Conservation (phyloP, 768 basidiomycete species). For the Zangia roseola region DNA sequence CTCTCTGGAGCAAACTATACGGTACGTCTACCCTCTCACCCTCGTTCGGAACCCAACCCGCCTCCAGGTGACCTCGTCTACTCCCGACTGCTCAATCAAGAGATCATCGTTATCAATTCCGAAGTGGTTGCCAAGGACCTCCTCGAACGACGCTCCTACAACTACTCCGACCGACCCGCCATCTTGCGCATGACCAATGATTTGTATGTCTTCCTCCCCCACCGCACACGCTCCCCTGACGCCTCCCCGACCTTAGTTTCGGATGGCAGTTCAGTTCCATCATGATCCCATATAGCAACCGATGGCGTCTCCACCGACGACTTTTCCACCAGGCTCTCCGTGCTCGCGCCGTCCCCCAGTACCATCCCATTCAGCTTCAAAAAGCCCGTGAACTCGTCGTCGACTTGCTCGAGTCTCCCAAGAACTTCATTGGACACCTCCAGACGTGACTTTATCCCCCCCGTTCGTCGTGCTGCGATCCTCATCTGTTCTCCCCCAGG, state of each 20-base stretch:
- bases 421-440: conserved; percentile 18
- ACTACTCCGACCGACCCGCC: conserved; percentile 51
- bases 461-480: neutral
- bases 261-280: conserved; percentile 15
- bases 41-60: conserved; percentile 3
- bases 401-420: conserved; percentile 24
- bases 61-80: conserved; percentile 37
- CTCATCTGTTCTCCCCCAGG: conserved; percentile 5
- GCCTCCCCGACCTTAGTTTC: conserved; percentile 5
- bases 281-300: conserved; percentile 27
- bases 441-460: conserved; percentile 20
- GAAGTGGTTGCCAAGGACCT: conserved; percentile 43
- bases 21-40: conserved; percentile 18
- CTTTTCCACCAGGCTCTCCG: conserved; percentile 31
- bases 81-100: conserved; percentile 35
- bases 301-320: conserved; percentile 30
- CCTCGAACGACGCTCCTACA: conserved; percentile 43
- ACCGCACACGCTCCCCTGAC: too few species aligned
- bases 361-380: conserved; percentile 24
- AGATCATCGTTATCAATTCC: conserved; percentile 41
- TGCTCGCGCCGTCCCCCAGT: conserved; percentile 12
- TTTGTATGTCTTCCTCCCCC: neutral
- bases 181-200: conserved; percentile 9
- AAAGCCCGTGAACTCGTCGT: conserved; percentile 26
- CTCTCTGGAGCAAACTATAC: conserved; percentile 30